A percentile compares a stretch with the other conserved stretches of the same genome.
Conservation (phyloP, 1,139 yeast species). For the Debaryomyces psychrophilus region DNA sequence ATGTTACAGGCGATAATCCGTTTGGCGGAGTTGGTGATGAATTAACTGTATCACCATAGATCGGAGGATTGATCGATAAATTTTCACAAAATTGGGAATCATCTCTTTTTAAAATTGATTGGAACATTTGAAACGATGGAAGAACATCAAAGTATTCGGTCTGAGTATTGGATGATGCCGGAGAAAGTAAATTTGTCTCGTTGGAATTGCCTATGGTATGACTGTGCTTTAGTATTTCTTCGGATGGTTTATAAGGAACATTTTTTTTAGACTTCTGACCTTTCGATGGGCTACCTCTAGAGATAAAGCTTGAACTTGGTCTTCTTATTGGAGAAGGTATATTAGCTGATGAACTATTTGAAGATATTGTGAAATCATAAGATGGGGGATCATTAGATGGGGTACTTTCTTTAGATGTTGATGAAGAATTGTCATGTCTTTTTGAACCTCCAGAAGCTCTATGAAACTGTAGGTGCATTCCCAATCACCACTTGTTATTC, state of each 20-base stretch:
- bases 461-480: constrained; percentile 10
- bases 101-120: constrained; percentile 54
- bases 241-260: constrained; percentile 39
- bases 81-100: constrained; percentile 47
- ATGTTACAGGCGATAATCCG: constrained; percentile 19
- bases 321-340: not conserved
- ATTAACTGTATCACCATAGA: constrained; percentile 39
- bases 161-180: constrained; percentile 34
- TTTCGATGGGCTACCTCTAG: not conserved
- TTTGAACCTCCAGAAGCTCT: not conserved
- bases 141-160: constrained; percentile 56
- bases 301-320: not conserved
- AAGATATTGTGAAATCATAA: constrained; percentile 11
- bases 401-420: not conserved
- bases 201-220: constrained; percentile 25
- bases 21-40: constrained; percentile 29
- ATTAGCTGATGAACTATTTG: not conserved
- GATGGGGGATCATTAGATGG: constrained; percentile 15
- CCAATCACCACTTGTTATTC: not conserved
- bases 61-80: constrained; percentile 41
- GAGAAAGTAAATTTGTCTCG: constrained; percentile 24
- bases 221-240: constrained; percentile 41
- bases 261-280: constrained; percentile 11
- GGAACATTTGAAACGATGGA: constrained; percentile 69
- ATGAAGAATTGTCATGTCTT: not conserved